Evolutionary conservation across 225 moss, liverwort and hornwort genomes (phyloP), one percentile per base, ranked within the genome.

Genomic region (Pseudisothecium myosuroides): DNA sequence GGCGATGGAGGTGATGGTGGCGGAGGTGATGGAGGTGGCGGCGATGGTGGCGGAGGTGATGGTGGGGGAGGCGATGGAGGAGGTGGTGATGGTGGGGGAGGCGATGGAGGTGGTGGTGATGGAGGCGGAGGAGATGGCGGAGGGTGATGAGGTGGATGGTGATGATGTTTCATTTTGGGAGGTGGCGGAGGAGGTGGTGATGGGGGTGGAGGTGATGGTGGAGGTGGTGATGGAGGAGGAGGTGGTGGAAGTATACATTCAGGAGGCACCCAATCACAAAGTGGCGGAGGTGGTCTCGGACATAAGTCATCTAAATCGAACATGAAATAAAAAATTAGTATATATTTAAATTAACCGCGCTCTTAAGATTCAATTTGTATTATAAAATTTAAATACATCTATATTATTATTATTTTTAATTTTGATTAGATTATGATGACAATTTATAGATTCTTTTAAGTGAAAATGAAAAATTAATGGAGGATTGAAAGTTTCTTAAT

Each of bases 241-340:
- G 92, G 92, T n/a, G 93, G 90, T 61, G 92, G 92, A 21, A 92
- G 90, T 11, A 88, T 72, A 82, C 96, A 96, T 80, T 96, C 96
- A 2, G 37, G 17, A 9, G 96, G 96, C 7, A 95, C 61, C 96
- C 96, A 96, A 52, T 93, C 91, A 84, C 95, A 96, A n/a, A 95
- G 89, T 17, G 85, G 80, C 4, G 8, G 55, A 56, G 93, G 92
- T 28, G 90, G 83, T 34, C 3, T 3, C 0, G 92, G 90, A 81
- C 93, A 93, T 31, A 6, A 63, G 6, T 91, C 37, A 85, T 67
- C 78, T 81, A 39, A 55, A 63, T 62, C 55, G 20, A 80, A 64
- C 7, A 80, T 39, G 9, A 50, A 84, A 56, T 3, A 50, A 24
- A 1, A 43, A 56, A 75, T 34, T 6, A 59, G 2, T 27, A 17